Evolutionary conservation across 2,329 filamentous ascomycete genomes (phyloP).

Genomic region (Zalaria obscura): DNA sequence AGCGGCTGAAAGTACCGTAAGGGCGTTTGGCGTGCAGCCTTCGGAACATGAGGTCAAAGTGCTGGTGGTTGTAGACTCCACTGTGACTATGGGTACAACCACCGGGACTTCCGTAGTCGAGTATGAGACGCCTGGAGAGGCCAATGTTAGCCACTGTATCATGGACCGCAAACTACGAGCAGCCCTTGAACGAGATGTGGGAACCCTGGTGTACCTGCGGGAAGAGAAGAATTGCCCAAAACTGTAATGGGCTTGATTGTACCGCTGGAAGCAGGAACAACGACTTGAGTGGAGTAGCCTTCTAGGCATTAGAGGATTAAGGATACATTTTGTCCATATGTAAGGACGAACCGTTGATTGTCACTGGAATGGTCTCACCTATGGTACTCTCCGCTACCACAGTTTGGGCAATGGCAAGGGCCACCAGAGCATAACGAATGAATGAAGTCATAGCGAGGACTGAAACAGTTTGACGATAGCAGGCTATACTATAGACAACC

Average conservation of each 20-base stretch:
- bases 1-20: constrained; percentile 6
- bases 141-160: not conserved
- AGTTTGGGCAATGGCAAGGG: not conserved
- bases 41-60: constrained; percentile 5
- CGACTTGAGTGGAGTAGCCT: not conserved
- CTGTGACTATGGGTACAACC: constrained; percentile 6
- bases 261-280: not conserved
- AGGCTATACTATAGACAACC: too few species aligned
- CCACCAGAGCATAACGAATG: not conserved
- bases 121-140: constrained; percentile 2
- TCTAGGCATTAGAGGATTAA: not conserved
- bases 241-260: not conserved
- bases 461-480: not conserved
- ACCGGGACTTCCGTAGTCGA: constrained; percentile 6
- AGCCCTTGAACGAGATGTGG: not conserved
- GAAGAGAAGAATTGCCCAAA: not conserved
- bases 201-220: not conserved
- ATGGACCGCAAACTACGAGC: not conserved
- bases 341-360: not conserved
- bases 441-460: not conserved
- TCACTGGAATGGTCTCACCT: not conserved
- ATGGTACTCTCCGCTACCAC: not conserved
- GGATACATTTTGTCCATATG: not conserved
- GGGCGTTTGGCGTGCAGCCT: constrained; percentile 3
- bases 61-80: constrained; percentile 3